Evolutionary conservation across 1,139 yeast genomes (phyloP), one percentile per base, ranked within the genome.

Genomic region (Wickerhamiella infanticola): DNA sequence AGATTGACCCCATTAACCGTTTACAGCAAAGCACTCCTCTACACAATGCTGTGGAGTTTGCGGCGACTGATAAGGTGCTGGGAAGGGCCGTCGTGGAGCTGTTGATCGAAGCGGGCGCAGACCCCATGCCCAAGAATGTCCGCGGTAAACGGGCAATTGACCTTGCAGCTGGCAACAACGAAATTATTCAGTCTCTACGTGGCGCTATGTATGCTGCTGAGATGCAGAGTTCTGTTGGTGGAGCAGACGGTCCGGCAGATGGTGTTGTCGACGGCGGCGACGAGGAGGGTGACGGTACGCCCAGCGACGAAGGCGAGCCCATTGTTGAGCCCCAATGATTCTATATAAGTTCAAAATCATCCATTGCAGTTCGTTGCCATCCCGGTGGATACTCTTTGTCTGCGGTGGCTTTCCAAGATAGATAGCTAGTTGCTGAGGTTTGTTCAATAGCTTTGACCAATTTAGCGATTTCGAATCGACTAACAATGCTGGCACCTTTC

Each of bases 61-160:
- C 88, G 25, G 68, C 68, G 41, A 76, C 75, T 13, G 96, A 90
- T 58, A 82, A 90, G 0, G 96, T 83, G 50, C 90, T 81, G 62
- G 96, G 95, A 1, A 67, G 73, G 39, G 86, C 81, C 56, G 71
- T 90, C 41, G 68, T 79, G 6, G 94, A 85, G 57, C 82, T 81
- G 60, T 70, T 90, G 51, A 69, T 90, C 49, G 96, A 88, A 57
- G 95, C 94, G 35, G 98, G 97, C 2, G 79, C 94, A 1, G 94
- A 88, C 63, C 86, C 94, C 4, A 63, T 70, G 53, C 63, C 74
- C 43, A 67, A 62, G 52, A 80, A 80, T 58, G 72, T 70, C 43
- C 63, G 64, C n/a, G 79, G 81, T 29, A 73, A 80, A 57, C 80
- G 74, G 56, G 95, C 98, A 9, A 69, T 81, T 40, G 85, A 84